Base-by-base conservation (phyloP, 306 rosid genomes). In the Nissolia schottii region DNA sequence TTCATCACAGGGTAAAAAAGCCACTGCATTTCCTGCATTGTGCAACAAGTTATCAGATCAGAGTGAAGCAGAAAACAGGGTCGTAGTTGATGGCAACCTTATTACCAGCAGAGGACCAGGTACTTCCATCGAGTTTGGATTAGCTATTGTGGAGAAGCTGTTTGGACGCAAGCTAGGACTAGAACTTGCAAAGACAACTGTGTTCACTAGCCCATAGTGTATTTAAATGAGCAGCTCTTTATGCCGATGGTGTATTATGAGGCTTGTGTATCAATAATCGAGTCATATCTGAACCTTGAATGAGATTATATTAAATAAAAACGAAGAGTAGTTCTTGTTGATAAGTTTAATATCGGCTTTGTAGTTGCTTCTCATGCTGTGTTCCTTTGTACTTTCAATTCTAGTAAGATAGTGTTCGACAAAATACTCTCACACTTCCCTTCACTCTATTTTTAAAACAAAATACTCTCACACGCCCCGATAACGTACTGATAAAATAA, bases 41-140 rank as follows among this genome's bases (percentile, higher is more conserved):
- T 71, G 86, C 57, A 71, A 50, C 65, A 92, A 88, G 87, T 84
- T 92, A 50, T 87, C 91, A 3, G 98, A 92, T 80, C 85, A 80
- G 74, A 86, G 94, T 58, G 94, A 82, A 77, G 78, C 51, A 12
- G 95, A 90, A 59, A 90, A 86, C 88, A 71, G 98, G 80, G 96
- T 92, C 61, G 83, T 92, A 41, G 84, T 92, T 19, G 96, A 92
- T 64, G 95, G 92, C 38, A 90, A 88, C 77, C 92, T 90, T 79
- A 80, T 92, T 62, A 92, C 98, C 23, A 92, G 98, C 84, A 80
- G 95, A 64, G 96, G 96, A 32, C 98, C 98, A 0, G 98, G 96
- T 58, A 92, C 98, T 22, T 22, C 92, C 46, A 81, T 92, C 11
- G 98, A 90, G 82, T 88, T 88, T 80, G 84, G 90, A 40, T 67